Evolutionary conservation across 2,329 filamentous ascomycete species (phyloP), one percentile per base, ranked within the genome.

Genomic region (Pestalotiopsis sp.): DNA sequence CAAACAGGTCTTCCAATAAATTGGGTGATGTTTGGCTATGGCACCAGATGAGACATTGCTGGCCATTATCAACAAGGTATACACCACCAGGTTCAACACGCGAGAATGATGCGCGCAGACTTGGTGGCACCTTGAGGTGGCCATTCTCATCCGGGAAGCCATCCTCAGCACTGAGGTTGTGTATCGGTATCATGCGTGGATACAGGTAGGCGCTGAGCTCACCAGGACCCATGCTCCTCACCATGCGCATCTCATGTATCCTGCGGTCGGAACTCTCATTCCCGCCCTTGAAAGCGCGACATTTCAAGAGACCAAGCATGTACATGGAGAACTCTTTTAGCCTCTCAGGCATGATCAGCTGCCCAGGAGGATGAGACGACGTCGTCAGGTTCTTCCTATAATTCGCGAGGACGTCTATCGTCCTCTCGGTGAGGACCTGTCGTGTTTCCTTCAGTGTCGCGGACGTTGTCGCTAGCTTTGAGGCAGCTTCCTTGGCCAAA

Each of bases 311-410:
- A 62, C 93, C 92, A 11, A 99, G 90, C 82, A 97, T 93, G 80
- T 96, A 98, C 94, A 99, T 98, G 76, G 92, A 91, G 75, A 97
- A 95, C 78, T 99, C 96, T 79, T 98, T 98, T 38, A 99, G 87
- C 73, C 95, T 93, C 82, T 99, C 96, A 0, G 96, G 96, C 81
- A 99, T 90, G 38, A 99, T 94, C 38, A 99, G 88, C 80, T 99
- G 95, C 4, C 94, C 93, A 1, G 95, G 93, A 9, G 96, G 95
- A 76, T 97, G 93, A 2, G 90, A 88, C 68, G 93, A 93, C 2
- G 89, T 84, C 4, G 94, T 92, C 75, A 96, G 96, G 80, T 97
- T 92, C 82, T 97, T 98, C 73, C 96, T 90, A 80, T 99, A 98
- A 67, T 91, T 92, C 36, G 95, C 92, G 69, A 98, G 88, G 66